These are phyloP conservation scores for Tolypocladium capitatum DNA, from an alignment of 2,329 filamentous ascomycete genomes.

Conservation along the genomic window DNA sequence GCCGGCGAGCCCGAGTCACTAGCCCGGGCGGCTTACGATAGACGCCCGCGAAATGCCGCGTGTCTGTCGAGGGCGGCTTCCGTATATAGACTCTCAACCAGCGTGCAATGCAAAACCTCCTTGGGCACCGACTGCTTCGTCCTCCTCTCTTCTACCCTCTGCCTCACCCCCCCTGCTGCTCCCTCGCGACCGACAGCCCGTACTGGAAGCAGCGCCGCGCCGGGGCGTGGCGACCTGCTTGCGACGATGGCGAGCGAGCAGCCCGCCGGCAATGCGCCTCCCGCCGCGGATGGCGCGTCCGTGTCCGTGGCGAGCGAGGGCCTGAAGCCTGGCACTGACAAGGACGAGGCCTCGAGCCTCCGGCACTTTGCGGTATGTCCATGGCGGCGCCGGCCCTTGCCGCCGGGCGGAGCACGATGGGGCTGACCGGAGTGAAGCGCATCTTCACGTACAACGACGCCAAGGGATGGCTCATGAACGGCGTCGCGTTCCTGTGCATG, in stretches of 20 bases:
- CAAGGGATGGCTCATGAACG: conserved; percentile 22
- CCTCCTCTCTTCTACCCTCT: too few relatives aligned
- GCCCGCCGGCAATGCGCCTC: not conserved
- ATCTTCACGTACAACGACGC: conserved; percentile 26
- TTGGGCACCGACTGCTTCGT: too few relatives aligned
- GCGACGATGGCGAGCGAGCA: not conserved
- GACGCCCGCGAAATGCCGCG: too few relatives aligned
- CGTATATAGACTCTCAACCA: too few relatives aligned
- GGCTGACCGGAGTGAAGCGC: conserved; percentile 11
- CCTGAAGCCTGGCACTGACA: not conserved
- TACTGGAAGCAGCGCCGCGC: too few relatives aligned
- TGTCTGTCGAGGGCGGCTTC: too few relatives aligned
- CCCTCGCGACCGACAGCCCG: not conserved
- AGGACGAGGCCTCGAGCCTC: conserved; percentile 10
- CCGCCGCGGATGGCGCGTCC: not conserved
- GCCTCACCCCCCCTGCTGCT: too few relatives aligned
- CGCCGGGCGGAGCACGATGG: not conserved
- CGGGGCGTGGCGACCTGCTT: too few relatives aligned
- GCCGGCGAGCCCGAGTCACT: too few relatives aligned
- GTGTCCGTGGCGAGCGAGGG: not conserved
- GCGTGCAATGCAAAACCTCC: too few relatives aligned
- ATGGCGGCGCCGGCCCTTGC: too few relatives aligned
- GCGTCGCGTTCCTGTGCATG: conserved; percentile 21
- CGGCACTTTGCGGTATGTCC: conserved; percentile 12
- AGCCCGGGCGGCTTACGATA: too few relatives aligned